Percentiles rank a stretch among this genome's conserved stretches.
Evolutionary conservation across 2,329 filamentous ascomycete genomes (phyloP).

Genomic region (Colletotrichum ledebouriae): DNA sequence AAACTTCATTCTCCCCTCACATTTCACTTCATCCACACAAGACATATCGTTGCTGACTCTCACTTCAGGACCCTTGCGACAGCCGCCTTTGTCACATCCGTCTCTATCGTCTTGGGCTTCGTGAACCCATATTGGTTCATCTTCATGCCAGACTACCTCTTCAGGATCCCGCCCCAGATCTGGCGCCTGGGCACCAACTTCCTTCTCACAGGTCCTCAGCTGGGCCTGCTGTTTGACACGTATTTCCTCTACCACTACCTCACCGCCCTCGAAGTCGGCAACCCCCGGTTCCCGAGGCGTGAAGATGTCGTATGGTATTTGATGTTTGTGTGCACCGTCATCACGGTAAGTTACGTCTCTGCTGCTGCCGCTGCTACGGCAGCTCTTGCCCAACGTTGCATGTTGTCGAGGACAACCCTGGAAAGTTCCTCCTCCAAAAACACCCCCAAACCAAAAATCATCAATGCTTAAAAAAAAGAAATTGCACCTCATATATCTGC

Average conservation of each 20-base stretch:
- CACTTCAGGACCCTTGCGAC: constrained; percentile 74
- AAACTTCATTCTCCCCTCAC: constrained; percentile 43
- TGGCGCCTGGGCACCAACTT: constrained; percentile 60
- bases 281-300: constrained; percentile 78
- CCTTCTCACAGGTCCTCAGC: constrained; percentile 54
- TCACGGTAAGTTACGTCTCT: constrained; percentile 76
- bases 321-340: constrained; percentile 77
- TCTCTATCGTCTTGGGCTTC: constrained; percentile 69
- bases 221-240: constrained; percentile 76
- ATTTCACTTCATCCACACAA: background rate
- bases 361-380: constrained; percentile 22
- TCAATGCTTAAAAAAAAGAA: background rate
- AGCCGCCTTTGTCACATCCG: constrained; percentile 71
- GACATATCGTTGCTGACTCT: constrained; percentile 31
- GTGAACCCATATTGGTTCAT: constrained; percentile 64
- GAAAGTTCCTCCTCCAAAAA: constrained; percentile 28
- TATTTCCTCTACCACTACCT: constrained; percentile 84
- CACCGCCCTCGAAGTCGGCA: constrained; percentile 78
- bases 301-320: constrained; percentile 88
- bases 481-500: constrained; percentile 77
- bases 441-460: constrained; percentile 14
- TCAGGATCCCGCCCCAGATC: constrained; percentile 62
- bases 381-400: constrained; percentile 23
- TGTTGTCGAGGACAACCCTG: background rate
- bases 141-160: constrained; percentile 65